Base-by-base conservation (phyloP, 2,329 filamentous ascomycete genomes). In the Trichoderma citrinoviride region DNA sequence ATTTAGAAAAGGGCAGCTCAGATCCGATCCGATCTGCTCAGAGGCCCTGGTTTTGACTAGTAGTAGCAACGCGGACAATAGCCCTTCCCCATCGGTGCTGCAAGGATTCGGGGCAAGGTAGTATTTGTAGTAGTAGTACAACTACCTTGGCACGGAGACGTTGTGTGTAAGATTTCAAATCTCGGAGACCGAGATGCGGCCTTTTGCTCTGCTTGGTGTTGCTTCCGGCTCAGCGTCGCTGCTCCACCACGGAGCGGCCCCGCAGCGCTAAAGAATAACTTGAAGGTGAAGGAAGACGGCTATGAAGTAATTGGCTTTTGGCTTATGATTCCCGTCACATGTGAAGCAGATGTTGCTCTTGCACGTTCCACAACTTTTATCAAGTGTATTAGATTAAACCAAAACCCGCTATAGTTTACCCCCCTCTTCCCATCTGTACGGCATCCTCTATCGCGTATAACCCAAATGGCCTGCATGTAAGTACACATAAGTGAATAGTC, bases 171-270 rank as follows among this genome's bases (percentile, higher is more conserved):
- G n/a, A n/a, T n/a, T 25, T 25, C 7, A 49, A 17, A 33, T 50
- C 64, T 66, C 64, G 64, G 64, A 66, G 53, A 66, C 64, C 64
- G 64, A 66, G 60, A 25, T 60, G 55, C 54, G 60, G 60, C n/a
- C 49, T 60, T 46, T 60, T 60, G 56, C 7, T 49, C 27, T 49
- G 14, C 57, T 52, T 47, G 19, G 19, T 46, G 17, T 19, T 33
- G 7, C 33, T 15, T 29, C 33, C 50, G 49, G 49, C 40, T 25
- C 52, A 19, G 37, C 29, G 17, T 23, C n/a, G 14, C 43, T 41
- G 47, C 41, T n/a, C 47, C 55, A 43, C 40, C 41, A 46, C 62
- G 64, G 64, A 60, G 19, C 64, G 64, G 49, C 64, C 57, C 64
- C 64, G 62, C 57, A 37, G 46, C 55, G 55, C 53, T 49, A 53